These are phyloP conservation scores for Candida broadrunensis DNA, from an alignment of 805 yeast species.

Conservation along the genomic window DNA sequence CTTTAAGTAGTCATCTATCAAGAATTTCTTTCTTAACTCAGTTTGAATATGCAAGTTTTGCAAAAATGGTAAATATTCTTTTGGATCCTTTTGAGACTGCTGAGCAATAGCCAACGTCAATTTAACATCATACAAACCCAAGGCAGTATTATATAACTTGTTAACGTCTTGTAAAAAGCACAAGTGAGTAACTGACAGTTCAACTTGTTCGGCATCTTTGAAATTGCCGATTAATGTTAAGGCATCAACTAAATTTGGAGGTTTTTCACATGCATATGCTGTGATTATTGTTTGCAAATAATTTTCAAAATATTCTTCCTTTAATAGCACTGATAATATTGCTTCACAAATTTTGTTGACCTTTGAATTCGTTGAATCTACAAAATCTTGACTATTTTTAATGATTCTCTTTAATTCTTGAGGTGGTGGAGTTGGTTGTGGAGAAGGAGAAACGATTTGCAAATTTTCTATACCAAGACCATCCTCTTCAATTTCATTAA, in stretches of 20 bases:
- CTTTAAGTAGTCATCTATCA: slow-evolving; percentile 77
- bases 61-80: slow-evolving; percentile 90
- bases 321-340: slow-evolving; percentile 53
- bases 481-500: slow-evolving; percentile 16
- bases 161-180: slow-evolving; percentile 91
- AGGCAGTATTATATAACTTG: slow-evolving; percentile 70
- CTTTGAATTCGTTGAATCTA: slow-evolving; percentile 45
- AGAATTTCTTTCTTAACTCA: slow-evolving; percentile 63
- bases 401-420: slow-evolving; percentile 29
- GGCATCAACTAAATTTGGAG: slow-evolving; percentile 81
- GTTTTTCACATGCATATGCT: slow-evolving; percentile 87
- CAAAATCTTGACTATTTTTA: slow-evolving; percentile 36
- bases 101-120: slow-evolving; percentile 85
- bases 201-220: slow-evolving; percentile 42
- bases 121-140: slow-evolving; percentile 79
- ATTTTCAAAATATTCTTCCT: slow-evolving; percentile 48
- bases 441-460: slow-evolving; percentile 18
- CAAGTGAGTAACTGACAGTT: slow-evolving; percentile 71
- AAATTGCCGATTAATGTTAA: slow-evolving; percentile 57
- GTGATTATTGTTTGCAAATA: slow-evolving; percentile 81
- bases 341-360: slow-evolving; percentile 76
- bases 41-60: slow-evolving; percentile 71
- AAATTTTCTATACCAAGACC: slow-evolving; percentile 6
- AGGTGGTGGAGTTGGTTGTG: slow-evolving; percentile 5
- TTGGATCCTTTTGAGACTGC: slow-evolving; percentile 96